phyloP scores from a whole-genome alignment of 306 rosid genomes.

The Cicer judaicum region DNA sequence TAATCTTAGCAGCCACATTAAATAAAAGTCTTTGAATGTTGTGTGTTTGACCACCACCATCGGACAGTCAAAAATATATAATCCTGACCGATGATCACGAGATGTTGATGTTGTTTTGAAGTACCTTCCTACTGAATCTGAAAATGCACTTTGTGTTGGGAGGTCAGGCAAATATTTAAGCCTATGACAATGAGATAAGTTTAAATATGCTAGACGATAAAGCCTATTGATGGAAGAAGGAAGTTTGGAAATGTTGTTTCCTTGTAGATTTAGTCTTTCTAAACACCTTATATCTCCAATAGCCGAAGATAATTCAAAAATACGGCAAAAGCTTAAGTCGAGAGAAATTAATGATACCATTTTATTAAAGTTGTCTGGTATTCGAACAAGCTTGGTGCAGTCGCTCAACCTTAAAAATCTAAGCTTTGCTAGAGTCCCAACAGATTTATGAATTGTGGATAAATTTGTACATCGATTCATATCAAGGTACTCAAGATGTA shows the following conservation, averaged over 20 bases:
- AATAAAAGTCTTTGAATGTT: no score
- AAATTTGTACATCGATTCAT: slow-evolving; percentile 8
- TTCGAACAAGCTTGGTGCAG: background rate
- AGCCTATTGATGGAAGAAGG: no score
- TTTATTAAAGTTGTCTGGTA: background rate
- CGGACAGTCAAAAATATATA: slow-evolving; percentile 1
- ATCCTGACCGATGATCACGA: background rate
- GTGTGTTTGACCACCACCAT: background rate
- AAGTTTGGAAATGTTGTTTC: no score
- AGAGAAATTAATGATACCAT: background rate
- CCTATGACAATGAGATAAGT: no score
- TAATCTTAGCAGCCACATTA: background rate
- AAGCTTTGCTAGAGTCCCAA: background rate
- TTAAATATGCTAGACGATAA: no score
- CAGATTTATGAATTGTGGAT: background rate
- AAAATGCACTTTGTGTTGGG: background rate
- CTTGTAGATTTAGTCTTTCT: slow-evolving; percentile 31
- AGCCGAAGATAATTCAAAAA: background rate
- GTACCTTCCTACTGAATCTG: background rate
- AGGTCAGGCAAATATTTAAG: no score
- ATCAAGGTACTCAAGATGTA: background rate
- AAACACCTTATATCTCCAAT: slow-evolving; percentile 16
- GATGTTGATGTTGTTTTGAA: background rate
- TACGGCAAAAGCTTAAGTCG: slow-evolving; percentile 11
- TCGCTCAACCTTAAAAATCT: slow-evolving; percentile 8